Evolutionary conservation across 2,329 filamentous ascomycete species (phyloP), one percentile per base, ranked within the genome.

Genomic region (Phyllosticta citriasiana): DNA sequence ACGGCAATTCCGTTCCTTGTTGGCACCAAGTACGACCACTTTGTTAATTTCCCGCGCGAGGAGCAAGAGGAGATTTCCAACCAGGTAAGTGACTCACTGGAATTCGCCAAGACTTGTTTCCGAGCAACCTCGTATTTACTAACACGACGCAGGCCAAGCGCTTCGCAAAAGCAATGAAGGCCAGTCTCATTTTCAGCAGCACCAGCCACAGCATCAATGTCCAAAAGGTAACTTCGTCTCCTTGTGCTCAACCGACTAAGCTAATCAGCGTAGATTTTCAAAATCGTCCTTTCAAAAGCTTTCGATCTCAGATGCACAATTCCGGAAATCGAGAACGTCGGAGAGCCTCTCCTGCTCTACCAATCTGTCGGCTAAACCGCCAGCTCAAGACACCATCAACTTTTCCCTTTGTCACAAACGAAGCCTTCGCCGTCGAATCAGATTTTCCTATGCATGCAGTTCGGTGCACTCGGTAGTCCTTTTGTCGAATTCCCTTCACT

Each of bases 131-230:
- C 27, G 24, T 22, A 35, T 22, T 57, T 19, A 26, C 67, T 74
- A 65, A 76, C 64, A 10, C 22, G 14, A 27, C 55, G 19, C 4
- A 96, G 89, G 93, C 93, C 57, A 89, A 93, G 67, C 87, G 94
- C 63, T 99, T 97, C 74, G 94, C 94, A 65, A 96, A 96, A 75
- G 94, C 94, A 10, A 99, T 99, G 94, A 90, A 95, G 69, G 94
- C 94, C 63, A 91, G 91, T 69, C 82, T 99, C 70, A 97, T 99
- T 71, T 99, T 99, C 77, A 96, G 91, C 77, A 97, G 93, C 76
- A 99, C 94, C 60, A 97, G 92, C 74, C 94, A 99, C 78, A 97
- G 92, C 76, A 99, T 99, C 81, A 99, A 99, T 70, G 94, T 99
- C 65, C 94, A 99, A 78, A 99, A 97, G 88, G 93, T 96, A 72